A percentile compares a stretch with the other conserved stretches of the same genome.
Conservation (phyloP, 2,329 filamentous ascomycete species). For the Thelonectria discophora region DNA sequence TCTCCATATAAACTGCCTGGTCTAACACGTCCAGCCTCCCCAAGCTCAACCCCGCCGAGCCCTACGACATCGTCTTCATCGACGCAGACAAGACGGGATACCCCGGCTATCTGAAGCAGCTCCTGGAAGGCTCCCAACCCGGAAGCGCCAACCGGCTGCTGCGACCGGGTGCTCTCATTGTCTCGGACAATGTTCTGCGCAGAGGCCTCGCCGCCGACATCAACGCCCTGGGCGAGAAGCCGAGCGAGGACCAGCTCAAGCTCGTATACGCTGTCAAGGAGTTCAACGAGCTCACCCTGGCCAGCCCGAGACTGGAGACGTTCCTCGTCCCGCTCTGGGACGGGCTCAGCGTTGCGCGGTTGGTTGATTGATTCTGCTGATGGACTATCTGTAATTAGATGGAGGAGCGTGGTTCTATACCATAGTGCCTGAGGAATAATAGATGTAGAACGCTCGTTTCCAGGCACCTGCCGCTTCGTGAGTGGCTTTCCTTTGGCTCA, state of each 20-base stretch:
- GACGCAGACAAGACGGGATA: slow-evolving; percentile 65
- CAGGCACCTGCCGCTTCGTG: no score
- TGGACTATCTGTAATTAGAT: background rate
- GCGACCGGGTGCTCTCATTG: slow-evolving; percentile 58
- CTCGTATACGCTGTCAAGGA: slow-evolving; percentile 45
- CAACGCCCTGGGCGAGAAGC: slow-evolving; percentile 28
- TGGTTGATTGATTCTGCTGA: slow-evolving; percentile 46
- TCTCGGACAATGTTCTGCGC: slow-evolving; percentile 64
- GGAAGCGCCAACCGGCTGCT: slow-evolving; percentile 53
- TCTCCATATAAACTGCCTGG: background rate
- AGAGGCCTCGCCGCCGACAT: slow-evolving; percentile 57
- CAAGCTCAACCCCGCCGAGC: slow-evolving; percentile 44
- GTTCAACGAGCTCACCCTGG: slow-evolving; percentile 48
- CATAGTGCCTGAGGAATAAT: no score
- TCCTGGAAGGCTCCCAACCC: slow-evolving; percentile 55
- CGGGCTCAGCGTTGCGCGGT: slow-evolving; percentile 51
- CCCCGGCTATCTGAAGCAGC: slow-evolving; percentile 55
- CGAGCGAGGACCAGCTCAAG: slow-evolving; percentile 30
- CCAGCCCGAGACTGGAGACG: slow-evolving; percentile 49
- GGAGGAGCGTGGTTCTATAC: no score
- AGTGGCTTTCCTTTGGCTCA: no score
- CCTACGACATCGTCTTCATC: slow-evolving; percentile 64
- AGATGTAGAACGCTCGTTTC: no score
- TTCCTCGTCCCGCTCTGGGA: slow-evolving; percentile 56
- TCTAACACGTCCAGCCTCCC: slow-evolving; percentile 38